Evolutionary conservation across 371 early-diverging fungal species (phyloP).

Genomic region (Rozella allomycis): DNA sequence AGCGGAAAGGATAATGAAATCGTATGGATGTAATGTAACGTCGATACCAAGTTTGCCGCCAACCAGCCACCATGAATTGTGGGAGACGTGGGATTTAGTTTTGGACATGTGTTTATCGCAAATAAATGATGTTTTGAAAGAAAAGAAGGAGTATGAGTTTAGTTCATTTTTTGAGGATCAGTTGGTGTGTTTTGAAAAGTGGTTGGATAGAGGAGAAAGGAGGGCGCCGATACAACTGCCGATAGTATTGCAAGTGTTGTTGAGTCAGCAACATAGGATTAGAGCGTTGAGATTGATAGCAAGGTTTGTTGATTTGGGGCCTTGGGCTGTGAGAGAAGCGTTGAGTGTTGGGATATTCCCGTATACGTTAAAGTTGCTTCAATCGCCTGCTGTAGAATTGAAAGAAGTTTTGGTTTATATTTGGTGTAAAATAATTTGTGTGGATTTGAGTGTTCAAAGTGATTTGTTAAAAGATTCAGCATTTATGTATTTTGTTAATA

Average conservation of each 20-base stretch:
- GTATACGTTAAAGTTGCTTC: constrained; percentile 83
- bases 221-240: constrained; percentile 80
- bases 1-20: constrained; percentile 82
- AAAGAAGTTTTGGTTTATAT: constrained; percentile 82
- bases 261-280: constrained; percentile 78
- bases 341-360: constrained; percentile 88
- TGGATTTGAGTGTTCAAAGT: constrained; percentile 63
- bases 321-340: constrained; percentile 84
- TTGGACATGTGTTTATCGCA: constrained; percentile 80
- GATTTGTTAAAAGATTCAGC: constrained; percentile 81
- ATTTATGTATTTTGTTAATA: constrained; percentile 73
- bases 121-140: constrained; percentile 33
- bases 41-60: constrained; percentile 57
- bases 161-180: constrained; percentile 84
- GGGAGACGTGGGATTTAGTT: constrained; percentile 88
- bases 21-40: constrained; percentile 71
- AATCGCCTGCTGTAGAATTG: constrained; percentile 75
- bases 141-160: constrained; percentile 33
- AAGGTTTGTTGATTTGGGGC: constrained; percentile 76
- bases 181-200: constrained; percentile 85
- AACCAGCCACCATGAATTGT: constrained; percentile 85
- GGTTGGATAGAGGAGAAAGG: constrained; percentile 52
- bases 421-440: constrained; percentile 85
- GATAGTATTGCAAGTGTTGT: constrained; percentile 79
- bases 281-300: constrained; percentile 73